A percentile compares a stretch with the other conserved stretches of the same genome.
phyloP scores from a whole-genome alignment of 192 early-diverging fungal genomes.

The Coemansia sp. region DNA sequence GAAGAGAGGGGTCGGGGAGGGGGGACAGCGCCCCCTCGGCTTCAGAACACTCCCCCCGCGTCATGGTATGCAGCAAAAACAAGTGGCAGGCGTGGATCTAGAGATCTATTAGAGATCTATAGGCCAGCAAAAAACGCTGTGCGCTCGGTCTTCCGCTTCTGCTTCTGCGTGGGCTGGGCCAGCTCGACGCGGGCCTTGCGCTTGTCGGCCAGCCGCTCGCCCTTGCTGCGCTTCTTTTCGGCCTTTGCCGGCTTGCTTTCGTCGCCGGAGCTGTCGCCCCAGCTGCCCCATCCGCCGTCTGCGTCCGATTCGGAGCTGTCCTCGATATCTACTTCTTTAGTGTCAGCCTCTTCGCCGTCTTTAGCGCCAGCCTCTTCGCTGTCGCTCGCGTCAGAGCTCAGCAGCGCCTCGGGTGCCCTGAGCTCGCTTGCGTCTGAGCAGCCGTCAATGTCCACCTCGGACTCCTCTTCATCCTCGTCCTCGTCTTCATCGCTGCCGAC shows the following conservation, averaged over 20 bases:
- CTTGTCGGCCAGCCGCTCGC: conserved; percentile 21
- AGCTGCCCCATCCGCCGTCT: conserved; percentile 43
- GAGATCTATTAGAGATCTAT: too few relatives aligned
- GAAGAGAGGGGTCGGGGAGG: background rate
- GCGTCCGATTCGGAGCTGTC: conserved; percentile 24
- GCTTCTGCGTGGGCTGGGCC: conserved; percentile 8
- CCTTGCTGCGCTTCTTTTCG: conserved; percentile 11
- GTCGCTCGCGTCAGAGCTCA: background rate
- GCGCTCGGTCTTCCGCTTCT: conserved; percentile 18
- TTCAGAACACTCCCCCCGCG: too few relatives aligned
- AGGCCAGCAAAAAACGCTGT: conserved; percentile 39
- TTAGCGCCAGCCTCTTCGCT: conserved; percentile 2
- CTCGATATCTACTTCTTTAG: too few relatives aligned
- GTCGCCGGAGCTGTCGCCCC: conserved; percentile 14
- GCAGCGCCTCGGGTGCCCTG: background rate
- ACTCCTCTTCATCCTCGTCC: conserved; percentile 8
- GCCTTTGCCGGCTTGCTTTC: conserved; percentile 1
- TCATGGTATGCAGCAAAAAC: background rate
- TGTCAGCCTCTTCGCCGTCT: conserved; percentile 31
- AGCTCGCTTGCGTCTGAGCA: conserved; percentile 40
- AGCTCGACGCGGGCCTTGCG: conserved; percentile 22
- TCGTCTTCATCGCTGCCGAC: conserved; percentile 7
- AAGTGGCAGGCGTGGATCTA: too few relatives aligned
- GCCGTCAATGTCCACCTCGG: conserved; percentile 46
- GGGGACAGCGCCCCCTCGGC: too few relatives aligned